A percentile compares a stretch with the other conserved stretches of the same genome.
phyloP scores from a whole-genome alignment of 2,329 filamentous ascomycete genomes.

The Cadophora sp. region DNA sequence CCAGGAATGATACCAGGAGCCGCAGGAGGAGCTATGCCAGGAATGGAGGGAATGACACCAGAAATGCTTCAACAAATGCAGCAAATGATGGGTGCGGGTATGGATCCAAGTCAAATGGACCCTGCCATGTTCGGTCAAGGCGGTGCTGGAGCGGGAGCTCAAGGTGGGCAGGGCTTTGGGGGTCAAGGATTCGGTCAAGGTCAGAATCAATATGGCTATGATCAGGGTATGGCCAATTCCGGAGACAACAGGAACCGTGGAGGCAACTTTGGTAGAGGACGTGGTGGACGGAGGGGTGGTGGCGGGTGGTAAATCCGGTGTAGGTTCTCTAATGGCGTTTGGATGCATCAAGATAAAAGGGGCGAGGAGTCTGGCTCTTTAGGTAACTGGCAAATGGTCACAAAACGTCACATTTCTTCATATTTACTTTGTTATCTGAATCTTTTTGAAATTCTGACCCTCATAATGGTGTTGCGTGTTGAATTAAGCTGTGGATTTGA shows the following conservation, averaged over 20 bases:
- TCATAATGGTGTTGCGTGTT: background rate
- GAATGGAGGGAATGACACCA: constrained; percentile 68
- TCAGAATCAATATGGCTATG: constrained; percentile 44
- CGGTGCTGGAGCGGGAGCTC: constrained; percentile 53
- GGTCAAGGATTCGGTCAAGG: constrained; percentile 55
- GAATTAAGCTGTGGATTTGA: background rate
- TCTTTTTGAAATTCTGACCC: background rate
- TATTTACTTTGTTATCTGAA: background rate
- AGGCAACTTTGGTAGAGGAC: constrained; percentile 44
- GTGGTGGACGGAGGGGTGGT: constrained; percentile 41
- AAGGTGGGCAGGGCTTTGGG: constrained; percentile 58
- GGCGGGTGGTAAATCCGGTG: constrained; percentile 25
- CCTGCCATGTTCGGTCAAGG: constrained; percentile 62
- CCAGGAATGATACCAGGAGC: constrained; percentile 52
- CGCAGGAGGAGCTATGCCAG: constrained; percentile 53
- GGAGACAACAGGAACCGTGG: constrained; percentile 41
- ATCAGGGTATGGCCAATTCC: constrained; percentile 40
- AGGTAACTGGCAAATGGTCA: constrained; percentile 5
- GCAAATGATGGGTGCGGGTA: constrained; percentile 70
- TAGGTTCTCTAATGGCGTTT: constrained; percentile 22
- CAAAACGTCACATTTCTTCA: background rate
- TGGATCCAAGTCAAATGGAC: constrained; percentile 73
- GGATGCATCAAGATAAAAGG: constrained; percentile 18
- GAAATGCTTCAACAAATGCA: constrained; percentile 76
- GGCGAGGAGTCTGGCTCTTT: constrained; percentile 23